Base-by-base conservation (phyloP, 768 basidiomycete species). In the Mycena vitilis region DNA sequence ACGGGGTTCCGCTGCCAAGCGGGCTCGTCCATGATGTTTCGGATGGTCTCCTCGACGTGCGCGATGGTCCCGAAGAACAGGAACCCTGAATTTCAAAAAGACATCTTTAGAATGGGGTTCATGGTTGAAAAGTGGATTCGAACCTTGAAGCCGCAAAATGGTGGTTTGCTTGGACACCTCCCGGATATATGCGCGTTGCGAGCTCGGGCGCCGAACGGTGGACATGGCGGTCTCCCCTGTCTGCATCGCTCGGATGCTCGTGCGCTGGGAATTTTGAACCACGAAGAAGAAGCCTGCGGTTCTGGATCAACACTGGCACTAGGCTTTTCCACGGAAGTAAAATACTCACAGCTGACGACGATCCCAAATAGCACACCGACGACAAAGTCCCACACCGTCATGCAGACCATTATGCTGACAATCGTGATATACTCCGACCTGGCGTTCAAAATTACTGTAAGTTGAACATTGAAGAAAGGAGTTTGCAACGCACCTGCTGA, bases 331-430 rank as follows among this genome's bases (percentile, higher is more conserved):
- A 13, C 9, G 22, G 30, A 16, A 57, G 15, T 8, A 47, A 34
- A 22, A 48, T 0, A 81, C 91, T 75, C 78, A 91, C 95, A 98
- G 74, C 95, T 95, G 64, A 95, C 89, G 63, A 97, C 82, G 74
- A 99, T 94, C 7, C 97, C 97, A 73, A 96, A 94, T 3, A 96
- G 78, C 0, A 99, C 93, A 0, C 97, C 97, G 71, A 92, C 89
- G 8, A 98, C 96, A 74, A 98, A 98, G 80, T 98, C 96, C 90
- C 89, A 95, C 4, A 87, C 86, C 2, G 95, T 96, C 97, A 98
- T 99, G 66, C 89, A 91, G 30, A 96, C 83, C 85, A 95, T 93
- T 78, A 95, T 95, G 71, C 92, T 91, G 34, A 88, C 77, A 56
- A 95, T 95, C 4, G 94, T 95, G 70, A 95, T 84, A 71, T 95